phyloP scores from a whole-genome alignment of 2,329 filamentous ascomycete species.

The Claviceps humidiphila region DNA sequence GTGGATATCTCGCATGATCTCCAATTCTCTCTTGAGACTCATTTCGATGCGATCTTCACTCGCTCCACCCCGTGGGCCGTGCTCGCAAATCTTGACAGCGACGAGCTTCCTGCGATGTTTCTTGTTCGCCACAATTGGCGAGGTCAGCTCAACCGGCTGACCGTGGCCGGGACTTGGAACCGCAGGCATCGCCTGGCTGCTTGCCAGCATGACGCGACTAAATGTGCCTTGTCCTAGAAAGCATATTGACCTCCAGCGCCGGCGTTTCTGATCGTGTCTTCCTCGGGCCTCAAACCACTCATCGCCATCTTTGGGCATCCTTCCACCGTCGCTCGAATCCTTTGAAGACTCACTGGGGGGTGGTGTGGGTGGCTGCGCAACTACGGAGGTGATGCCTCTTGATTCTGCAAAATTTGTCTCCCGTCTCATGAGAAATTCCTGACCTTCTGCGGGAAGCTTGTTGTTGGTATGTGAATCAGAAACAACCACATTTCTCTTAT shows the following conservation, averaged over 20 bases:
- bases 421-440: slow-evolving; percentile 45
- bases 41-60: slow-evolving; percentile 89
- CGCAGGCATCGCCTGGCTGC: slow-evolving; percentile 51
- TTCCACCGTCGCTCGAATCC: slow-evolving; percentile 27
- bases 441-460: slow-evolving; percentile 20
- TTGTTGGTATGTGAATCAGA: slow-evolving; percentile 43
- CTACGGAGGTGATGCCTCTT: slow-evolving; percentile 52
- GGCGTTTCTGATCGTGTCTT: slow-evolving; percentile 53
- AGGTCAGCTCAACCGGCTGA: slow-evolving; percentile 19
- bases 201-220: slow-evolving; percentile 84
- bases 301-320: slow-evolving; percentile 27
- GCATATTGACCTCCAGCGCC: slow-evolving; percentile 68
- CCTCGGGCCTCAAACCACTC: slow-evolving; percentile 61
- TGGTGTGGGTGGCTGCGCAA: slow-evolving; percentile 61
- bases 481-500: slow-evolving; percentile 62
- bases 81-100: slow-evolving; percentile 89
- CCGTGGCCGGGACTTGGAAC: slow-evolving; percentile 19
- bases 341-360: slow-evolving; percentile 63
- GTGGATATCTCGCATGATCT: slow-evolving; percentile 77
- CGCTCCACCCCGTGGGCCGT: slow-evolving; percentile 83
- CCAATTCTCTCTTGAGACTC: slow-evolving; percentile 85
- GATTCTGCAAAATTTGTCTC: slow-evolving; percentile 72
- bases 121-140: slow-evolving; percentile 17
- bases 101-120: slow-evolving; percentile 68
- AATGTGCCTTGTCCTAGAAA: slow-evolving; percentile 87